A percentile compares a stretch with the other conserved stretches of the same genome.
Evolutionary conservation across 352 stramenopile species (phyloP).

Genomic region (Plasmopara muralis): DNA sequence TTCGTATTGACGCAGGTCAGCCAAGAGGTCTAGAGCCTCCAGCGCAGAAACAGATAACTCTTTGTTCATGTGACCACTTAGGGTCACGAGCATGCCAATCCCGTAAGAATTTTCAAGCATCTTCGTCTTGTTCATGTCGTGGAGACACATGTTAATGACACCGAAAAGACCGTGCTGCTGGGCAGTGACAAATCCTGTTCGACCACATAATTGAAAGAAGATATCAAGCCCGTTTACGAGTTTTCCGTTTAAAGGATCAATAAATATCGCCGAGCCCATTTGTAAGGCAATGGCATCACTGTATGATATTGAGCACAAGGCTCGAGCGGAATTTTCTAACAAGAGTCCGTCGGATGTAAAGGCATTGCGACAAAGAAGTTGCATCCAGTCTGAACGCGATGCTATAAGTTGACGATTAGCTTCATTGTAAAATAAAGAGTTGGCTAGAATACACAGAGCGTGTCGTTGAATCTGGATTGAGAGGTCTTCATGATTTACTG

Average conservation of each 20-base stretch:
- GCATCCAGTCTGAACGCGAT: constrained; percentile 44
- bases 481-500: constrained; percentile 9
- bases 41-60: constrained; percentile 64
- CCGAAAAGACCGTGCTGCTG: constrained; percentile 65
- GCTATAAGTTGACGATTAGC: constrained; percentile 72
- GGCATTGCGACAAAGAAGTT: constrained; percentile 48
- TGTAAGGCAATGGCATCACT: constrained; percentile 64
- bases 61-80: constrained; percentile 53
- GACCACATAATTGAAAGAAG: constrained; percentile 44
- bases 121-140: constrained; percentile 75
- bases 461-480: constrained; percentile 51
- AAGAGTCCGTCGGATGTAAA: constrained; percentile 19
- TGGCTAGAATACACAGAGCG: constrained; percentile 69
- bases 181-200: constrained; percentile 24
- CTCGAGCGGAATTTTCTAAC: constrained; percentile 69
- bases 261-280: constrained; percentile 27
- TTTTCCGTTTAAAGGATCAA: constrained; percentile 7
- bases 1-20: constrained; percentile 52
- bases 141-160: constrained; percentile 78
- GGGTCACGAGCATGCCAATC: constrained; percentile 72
- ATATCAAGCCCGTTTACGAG: constrained; percentile 33
- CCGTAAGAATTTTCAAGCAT: constrained; percentile 66
- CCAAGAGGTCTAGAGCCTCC: constrained; percentile 70
- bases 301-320: constrained; percentile 77
- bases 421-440: constrained; percentile 88